Conservation (phyloP, 2,329 filamentous ascomycete genomes). For the Microcera coccophila region DNA sequence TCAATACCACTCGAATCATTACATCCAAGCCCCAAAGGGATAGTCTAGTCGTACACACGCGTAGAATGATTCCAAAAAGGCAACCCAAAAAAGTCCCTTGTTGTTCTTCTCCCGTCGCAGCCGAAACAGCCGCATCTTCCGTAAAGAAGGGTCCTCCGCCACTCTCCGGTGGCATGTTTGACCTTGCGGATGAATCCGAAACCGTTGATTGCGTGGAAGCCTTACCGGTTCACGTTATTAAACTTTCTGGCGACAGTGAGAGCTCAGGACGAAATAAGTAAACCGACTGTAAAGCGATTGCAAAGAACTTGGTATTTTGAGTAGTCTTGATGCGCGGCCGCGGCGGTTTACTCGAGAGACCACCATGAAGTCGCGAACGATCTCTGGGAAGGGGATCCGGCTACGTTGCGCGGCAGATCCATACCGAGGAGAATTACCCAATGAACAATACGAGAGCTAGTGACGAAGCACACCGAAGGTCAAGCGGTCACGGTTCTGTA, state of each 20-base stretch:
- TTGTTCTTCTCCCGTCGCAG: conserved; percentile 5
- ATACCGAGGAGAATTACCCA: too few species aligned
- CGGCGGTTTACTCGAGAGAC: neutral
- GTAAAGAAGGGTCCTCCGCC: neutral
- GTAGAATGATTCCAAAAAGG: neutral
- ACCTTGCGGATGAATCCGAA: neutral
- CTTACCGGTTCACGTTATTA: neutral
- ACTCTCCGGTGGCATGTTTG: neutral
- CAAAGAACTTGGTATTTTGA: neutral
- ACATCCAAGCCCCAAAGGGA: too few species aligned
- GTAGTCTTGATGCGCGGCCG: neutral
- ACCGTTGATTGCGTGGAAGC: neutral
- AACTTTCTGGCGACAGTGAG: neutral
- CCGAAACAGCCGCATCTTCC: conserved; percentile 18
- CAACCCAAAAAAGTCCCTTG: neutral
- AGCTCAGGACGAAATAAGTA: too few species aligned
- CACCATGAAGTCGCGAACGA: too few species aligned
- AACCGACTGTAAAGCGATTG: too few species aligned
- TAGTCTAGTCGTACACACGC: too few species aligned
- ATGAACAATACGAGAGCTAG: too few species aligned
- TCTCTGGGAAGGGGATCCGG: too few species aligned
- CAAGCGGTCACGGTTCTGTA: neutral
- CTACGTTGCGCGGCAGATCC: too few species aligned
- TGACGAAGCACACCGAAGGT: neutral
- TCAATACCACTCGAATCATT: too few species aligned